Percentiles rank a stretch among this genome's conserved stretches.
Evolutionary conservation across 2,329 filamentous ascomycete genomes (phyloP).

Genomic region (Xylariaceae sp.): DNA sequence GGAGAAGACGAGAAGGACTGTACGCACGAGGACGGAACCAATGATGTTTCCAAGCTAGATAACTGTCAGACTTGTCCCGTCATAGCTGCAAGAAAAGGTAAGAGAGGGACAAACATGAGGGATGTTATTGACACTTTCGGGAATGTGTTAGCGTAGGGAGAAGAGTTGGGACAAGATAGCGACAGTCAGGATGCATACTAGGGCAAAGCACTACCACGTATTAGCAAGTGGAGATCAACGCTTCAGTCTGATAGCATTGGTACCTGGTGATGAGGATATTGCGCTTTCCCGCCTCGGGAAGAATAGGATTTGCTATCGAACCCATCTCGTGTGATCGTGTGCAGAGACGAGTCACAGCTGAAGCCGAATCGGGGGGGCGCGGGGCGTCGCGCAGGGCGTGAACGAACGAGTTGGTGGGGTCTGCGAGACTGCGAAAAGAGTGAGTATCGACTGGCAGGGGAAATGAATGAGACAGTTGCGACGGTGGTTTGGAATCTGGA

Average conservation of each 20-base stretch:
- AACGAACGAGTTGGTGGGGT: background rate
- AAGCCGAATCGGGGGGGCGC: background rate
- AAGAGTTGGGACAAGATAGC: slow-evolving; percentile 5
- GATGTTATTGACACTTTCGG: slow-evolving; percentile 55
- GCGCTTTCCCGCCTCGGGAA: slow-evolving; percentile 69
- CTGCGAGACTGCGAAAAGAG: no score
- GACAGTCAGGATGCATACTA: slow-evolving; percentile 43
- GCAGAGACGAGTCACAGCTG: background rate
- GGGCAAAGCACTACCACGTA: slow-evolving; percentile 64
- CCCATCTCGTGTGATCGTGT: slow-evolving; percentile 2
- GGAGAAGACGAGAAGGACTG: background rate
- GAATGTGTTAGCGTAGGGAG: background rate
- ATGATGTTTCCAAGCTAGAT: slow-evolving; percentile 72
- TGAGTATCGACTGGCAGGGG: no score
- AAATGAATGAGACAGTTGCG: no score
- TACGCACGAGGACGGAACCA: slow-evolving; percentile 64
- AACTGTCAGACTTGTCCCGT: background rate
- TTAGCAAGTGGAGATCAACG: no score
- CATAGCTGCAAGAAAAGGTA: background rate
- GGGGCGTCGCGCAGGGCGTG: background rate
- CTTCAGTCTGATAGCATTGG: no score
- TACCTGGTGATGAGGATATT: slow-evolving; percentile 76
- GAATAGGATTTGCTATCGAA: slow-evolving; percentile 35
- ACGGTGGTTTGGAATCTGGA: no score
- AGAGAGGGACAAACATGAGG: slow-evolving; percentile 50